Evolutionary conservation across 2,329 filamentous ascomycete genomes (phyloP), one percentile per base, ranked within the genome.

Genomic region (Aspergillus hortae): DNA sequence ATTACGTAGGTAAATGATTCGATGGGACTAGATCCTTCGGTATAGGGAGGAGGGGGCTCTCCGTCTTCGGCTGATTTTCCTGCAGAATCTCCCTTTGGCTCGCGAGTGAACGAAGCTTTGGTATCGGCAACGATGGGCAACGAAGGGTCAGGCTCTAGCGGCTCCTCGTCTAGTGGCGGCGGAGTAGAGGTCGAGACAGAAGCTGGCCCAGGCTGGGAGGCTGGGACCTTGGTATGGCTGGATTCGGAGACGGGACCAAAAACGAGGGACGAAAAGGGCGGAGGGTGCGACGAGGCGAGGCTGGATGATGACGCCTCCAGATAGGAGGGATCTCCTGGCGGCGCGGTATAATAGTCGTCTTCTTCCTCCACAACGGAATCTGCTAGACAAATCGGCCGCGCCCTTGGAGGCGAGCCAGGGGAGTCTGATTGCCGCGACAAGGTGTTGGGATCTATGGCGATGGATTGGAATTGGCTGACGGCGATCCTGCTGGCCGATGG

Each of bases 11-110:
- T 87, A 69, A 99, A 99, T 52, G 90, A 90, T 55, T 88, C 83
- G 71, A 99, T 85, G 57, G 94, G 94, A 77, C 90, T 96, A 56
- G 86, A 88, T 65, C 92, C 92, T 67, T 97, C 92, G 61, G 89
- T 91, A 73, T 99, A 99, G 52, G 94, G 92, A 53, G 94, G 94
- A 55, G 94, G 94, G 53, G 92, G 92, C 77, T 97, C 94, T 74
- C 84, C 83, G 75, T 97, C 92, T 78, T 86, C 83, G 53, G 81
- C 67, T 53, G 77, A 83, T 71, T 94, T 94, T 63, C 84, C 84
- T 53, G 85, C 85, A 35, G 85, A 82, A 63, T 87, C 82, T 65
- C 83, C 83, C 74, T 96, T 95, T 60, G 82, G 87, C 72, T 95
- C 91, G 62, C 77, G 80, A n/a, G 89, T 87, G 66, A 95, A 85